These are phyloP conservation scores for Cyphellophora europaea DNA, from an alignment of 2,329 filamentous ascomycete species.

Conservation along the genomic window DNA sequence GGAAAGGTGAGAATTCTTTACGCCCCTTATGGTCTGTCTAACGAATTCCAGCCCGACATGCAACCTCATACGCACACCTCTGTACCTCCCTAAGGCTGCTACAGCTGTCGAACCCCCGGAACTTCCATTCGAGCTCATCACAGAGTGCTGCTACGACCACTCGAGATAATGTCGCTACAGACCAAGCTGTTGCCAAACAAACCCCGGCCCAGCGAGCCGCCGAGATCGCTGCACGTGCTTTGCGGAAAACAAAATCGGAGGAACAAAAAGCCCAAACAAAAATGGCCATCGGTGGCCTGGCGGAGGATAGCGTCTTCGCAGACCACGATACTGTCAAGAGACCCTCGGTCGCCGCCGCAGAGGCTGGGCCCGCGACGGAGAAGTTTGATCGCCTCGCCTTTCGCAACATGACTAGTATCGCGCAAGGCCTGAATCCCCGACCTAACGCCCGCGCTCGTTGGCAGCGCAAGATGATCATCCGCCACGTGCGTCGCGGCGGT, in stretches of 20 bases:
- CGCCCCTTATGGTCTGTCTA: neutral
- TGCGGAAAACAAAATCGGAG: conserved; percentile 1
- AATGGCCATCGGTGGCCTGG: conserved; percentile 4
- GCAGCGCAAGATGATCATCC: conserved; percentile 76
- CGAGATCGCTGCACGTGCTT: neutral
- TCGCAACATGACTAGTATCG: conserved; percentile 46
- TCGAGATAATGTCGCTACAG: conserved; percentile 1
- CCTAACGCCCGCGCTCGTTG: conserved; percentile 62
- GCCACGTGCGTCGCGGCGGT: conserved; percentile 60
- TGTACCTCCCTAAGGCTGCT: conserved; percentile 3
- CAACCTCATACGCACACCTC: neutral
- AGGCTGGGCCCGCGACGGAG: neutral
- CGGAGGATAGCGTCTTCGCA: conserved; percentile 8
- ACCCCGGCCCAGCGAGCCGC: neutral
- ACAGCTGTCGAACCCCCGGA: conserved; percentile 18
- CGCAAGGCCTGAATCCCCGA: conserved; percentile 62
- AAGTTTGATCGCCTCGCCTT: neutral
- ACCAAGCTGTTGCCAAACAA: conserved; percentile 5
- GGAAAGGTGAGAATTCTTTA: no score
- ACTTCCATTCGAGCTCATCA: conserved; percentile 13
- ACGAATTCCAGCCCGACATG: neutral
- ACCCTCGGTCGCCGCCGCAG: neutral
- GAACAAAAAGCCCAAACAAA: conserved; percentile 1
- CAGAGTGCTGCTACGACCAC: conserved; percentile 15
- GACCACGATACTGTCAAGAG: conserved; percentile 1